phyloP scores from a whole-genome alignment of 768 basidiomycete genomes.

The Amylocystis lapponica region DNA sequence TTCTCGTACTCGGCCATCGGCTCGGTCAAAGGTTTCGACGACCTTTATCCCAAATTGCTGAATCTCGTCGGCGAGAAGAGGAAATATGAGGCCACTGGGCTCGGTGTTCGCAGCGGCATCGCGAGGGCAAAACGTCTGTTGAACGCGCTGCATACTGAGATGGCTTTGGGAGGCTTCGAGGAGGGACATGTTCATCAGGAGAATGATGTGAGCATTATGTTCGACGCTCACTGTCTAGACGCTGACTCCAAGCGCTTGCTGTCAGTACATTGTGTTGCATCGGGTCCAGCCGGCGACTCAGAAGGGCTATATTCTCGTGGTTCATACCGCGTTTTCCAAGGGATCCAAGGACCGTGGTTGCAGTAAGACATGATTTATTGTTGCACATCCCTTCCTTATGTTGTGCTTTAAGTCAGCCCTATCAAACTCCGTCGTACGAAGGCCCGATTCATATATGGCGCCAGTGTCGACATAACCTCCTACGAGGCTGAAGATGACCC shows the following conservation, averaged over 20 bases:
- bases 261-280: slow-evolving; percentile 88
- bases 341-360: slow-evolving; percentile 74
- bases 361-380: slow-evolving; percentile 43
- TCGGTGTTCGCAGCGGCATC: slow-evolving; percentile 32
- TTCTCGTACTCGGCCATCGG: slow-evolving; percentile 88
- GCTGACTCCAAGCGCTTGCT: background rate
- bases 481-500: slow-evolving; percentile 48
- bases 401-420: slow-evolving; percentile 55
- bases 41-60: slow-evolving; percentile 91
- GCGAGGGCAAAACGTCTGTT: slow-evolving; percentile 53
- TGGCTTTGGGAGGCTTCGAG: slow-evolving; percentile 78
- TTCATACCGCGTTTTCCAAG: slow-evolving; percentile 89
- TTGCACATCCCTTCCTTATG: slow-evolving; percentile 1
- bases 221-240: background rate
- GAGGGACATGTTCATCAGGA: slow-evolving; percentile 98
- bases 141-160: slow-evolving; percentile 87
- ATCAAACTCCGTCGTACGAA: slow-evolving; percentile 78
- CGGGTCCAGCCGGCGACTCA: slow-evolving; percentile 87
- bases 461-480: slow-evolving; percentile 61
- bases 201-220: slow-evolving; percentile 71
- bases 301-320: slow-evolving; percentile 88
- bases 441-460: slow-evolving; percentile 78
- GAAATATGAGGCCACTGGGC: slow-evolving; percentile 63
- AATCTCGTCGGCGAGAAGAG: slow-evolving; percentile 84
- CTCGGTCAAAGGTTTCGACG: slow-evolving; percentile 96